A percentile compares a stretch with the other conserved stretches of the same genome.
Conservation (phyloP, 1,284 basidiomycete genomes). For the Melanopsichium pennsylvanicum region DNA sequence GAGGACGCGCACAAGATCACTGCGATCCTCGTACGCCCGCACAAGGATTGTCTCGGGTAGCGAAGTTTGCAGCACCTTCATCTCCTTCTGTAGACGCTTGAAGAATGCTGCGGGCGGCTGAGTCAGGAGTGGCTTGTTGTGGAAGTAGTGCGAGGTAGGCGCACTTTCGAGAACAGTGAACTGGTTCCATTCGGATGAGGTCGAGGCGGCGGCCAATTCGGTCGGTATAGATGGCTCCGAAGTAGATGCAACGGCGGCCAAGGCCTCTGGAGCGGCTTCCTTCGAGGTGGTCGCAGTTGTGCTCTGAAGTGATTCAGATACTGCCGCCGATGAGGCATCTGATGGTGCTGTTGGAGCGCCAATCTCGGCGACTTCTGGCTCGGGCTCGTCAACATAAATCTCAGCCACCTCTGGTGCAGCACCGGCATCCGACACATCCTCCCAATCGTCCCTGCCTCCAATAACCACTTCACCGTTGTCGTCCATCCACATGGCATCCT, state of each 20-base stretch:
- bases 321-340: neutral
- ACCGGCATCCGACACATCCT: slow-evolving; percentile 48
- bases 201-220: slow-evolving; percentile 16
- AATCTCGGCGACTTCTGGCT: slow-evolving; percentile 1
- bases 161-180: slow-evolving; percentile 51
- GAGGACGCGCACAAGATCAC: slow-evolving; percentile 83
- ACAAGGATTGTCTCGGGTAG: slow-evolving; percentile 69
- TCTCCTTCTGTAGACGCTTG: slow-evolving; percentile 80
- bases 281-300: neutral
- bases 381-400: slow-evolving; percentile 15
- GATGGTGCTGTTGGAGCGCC: neutral
- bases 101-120: slow-evolving; percentile 74
- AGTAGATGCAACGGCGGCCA: neutral
- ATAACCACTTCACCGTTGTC: slow-evolving; percentile 53
- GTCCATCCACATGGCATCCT: slow-evolving; percentile 43
- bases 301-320: no score
- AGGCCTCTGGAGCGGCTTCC: slow-evolving; percentile 20
- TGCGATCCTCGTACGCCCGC: slow-evolving; percentile 74
- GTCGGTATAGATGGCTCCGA: slow-evolving; percentile 14
- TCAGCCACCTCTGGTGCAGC: slow-evolving; percentile 21
- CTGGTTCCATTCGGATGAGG: slow-evolving; percentile 29
- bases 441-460: slow-evolving; percentile 50
- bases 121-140: slow-evolving; percentile 11
- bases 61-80: slow-evolving; percentile 78
- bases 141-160: slow-evolving; percentile 46